phyloP scores from a whole-genome alignment of 2,329 filamentous ascomycete species.

The Pseudogymnoascus sp. region DNA sequence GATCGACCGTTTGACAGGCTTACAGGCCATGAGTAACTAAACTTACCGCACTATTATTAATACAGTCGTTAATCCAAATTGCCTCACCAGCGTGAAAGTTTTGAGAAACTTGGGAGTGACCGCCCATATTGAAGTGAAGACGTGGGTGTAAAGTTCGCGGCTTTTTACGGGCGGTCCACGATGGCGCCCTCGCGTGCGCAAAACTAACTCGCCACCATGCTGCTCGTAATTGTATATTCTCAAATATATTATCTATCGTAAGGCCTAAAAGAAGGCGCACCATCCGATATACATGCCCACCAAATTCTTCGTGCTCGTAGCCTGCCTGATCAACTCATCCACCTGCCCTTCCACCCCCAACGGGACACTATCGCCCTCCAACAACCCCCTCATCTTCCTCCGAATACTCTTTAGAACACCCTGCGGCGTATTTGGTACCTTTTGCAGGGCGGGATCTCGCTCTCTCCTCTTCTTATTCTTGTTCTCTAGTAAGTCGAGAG shows the following conservation, averaged over 20 bases:
- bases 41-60: no score
- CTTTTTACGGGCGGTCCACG: no score
- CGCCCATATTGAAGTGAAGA: no score
- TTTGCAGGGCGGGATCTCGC: constrained; percentile 25
- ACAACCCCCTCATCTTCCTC: constrained; percentile 74
- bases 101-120: no score
- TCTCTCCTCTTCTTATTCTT: constrained; percentile 39
- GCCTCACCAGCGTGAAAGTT: no score
- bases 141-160: no score
- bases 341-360: constrained; percentile 94
- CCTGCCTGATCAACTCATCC: constrained; percentile 85
- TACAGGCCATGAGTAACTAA: no score
- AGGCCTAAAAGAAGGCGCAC: constrained; percentile 55
- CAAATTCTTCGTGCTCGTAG: constrained; percentile 70
- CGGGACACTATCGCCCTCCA: constrained; percentile 82
- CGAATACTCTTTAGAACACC: constrained; percentile 85
- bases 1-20: no score
- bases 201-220: no score
- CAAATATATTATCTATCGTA: not conserved
- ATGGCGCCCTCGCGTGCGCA: no score
- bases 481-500: constrained; percentile 76
- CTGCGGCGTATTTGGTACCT: constrained; percentile 57
- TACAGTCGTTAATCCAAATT: no score
- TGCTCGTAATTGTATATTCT: no score
- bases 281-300: constrained; percentile 96